Conservation (phyloP, 192 early-diverging fungal genomes). For the Coemansia sp. region DNA sequence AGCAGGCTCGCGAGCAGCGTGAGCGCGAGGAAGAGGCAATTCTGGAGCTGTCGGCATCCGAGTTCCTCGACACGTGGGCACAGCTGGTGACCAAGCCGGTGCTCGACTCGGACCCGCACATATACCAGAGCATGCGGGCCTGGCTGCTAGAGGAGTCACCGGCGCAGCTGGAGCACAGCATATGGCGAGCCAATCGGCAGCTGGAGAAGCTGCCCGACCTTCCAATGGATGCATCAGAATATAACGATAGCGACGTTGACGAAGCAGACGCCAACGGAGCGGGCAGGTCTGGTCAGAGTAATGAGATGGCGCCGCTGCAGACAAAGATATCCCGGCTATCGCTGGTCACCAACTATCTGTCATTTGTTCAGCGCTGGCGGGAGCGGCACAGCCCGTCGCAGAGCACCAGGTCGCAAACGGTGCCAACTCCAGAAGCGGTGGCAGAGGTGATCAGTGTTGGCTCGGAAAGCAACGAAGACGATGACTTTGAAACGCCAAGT, state of each 20-base stretch:
- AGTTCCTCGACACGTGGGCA: constrained; percentile 36
- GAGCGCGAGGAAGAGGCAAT: constrained; percentile 32
- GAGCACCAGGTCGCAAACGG: background rate
- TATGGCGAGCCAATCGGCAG: constrained; percentile 23
- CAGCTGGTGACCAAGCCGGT: constrained; percentile 26
- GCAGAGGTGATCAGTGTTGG: constrained; percentile 10
- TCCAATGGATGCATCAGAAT: background rate
- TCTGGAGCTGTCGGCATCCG: constrained; percentile 20
- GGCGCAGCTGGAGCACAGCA: background rate
- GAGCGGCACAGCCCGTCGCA: constrained; percentile 7
- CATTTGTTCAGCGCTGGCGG: constrained; percentile 37
- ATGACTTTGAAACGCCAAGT: constrained; percentile 5
- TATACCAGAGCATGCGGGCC: constrained; percentile 20
- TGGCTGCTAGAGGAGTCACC: constrained; percentile 25
- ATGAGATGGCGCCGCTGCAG: constrained; percentile 5
- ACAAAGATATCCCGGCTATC: constrained; percentile 19
- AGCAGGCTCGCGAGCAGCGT: constrained; percentile 13
- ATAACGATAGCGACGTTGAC: background rate
- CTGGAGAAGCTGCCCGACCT: constrained; percentile 47
- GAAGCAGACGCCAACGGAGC: background rate
- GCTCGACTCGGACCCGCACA: constrained; percentile 11
- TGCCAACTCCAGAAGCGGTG: background rate
- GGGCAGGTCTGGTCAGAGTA: background rate
- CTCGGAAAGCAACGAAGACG: constrained; percentile 11
- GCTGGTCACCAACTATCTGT: constrained; percentile 30